Evolutionary conservation across 176 grass and related monocot genomes (phyloP).

Genomic region (Microstegium vimineum): DNA sequence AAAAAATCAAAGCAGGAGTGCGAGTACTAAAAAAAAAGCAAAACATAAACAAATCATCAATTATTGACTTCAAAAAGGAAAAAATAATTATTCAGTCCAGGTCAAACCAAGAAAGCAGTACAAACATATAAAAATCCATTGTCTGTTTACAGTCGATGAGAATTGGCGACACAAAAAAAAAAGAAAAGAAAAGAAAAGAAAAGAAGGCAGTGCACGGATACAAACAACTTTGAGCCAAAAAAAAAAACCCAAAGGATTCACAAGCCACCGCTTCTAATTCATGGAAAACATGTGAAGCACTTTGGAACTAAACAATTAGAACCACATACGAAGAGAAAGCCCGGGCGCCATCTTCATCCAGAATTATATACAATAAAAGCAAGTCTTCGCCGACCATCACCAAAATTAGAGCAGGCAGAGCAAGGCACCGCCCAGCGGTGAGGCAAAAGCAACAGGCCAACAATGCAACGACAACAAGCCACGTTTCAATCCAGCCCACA

Average conservation of each 20-base stretch:
- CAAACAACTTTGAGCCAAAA: not conserved
- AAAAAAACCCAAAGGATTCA: not conserved
- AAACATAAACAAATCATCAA: slow-evolving; percentile 4
- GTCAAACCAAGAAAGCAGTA: slow-evolving; percentile 1
- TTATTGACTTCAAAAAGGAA: slow-evolving; percentile 7
- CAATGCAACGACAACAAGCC: not conserved
- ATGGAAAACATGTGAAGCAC: not conserved
- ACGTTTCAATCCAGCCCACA: not conserved
- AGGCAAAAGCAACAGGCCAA: not conserved
- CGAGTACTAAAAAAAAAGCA: not conserved
- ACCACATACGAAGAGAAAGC: not conserved
- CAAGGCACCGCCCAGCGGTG: not conserved
- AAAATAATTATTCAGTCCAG: slow-evolving; percentile 26
- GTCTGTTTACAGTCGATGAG: not conserved
- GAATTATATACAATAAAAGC: not conserved
- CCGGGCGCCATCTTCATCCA: not conserved
- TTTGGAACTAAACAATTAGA: not conserved
- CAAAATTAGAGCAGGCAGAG: not conserved
- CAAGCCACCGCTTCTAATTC: not conserved
- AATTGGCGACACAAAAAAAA: not conserved
- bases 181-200: not conserved
- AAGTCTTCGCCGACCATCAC: not conserved
- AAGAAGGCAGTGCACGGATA: not conserved
- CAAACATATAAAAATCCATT: not conserved
- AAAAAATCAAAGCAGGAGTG: not conserved